A percentile compares a stretch with the other conserved stretches of the same genome.
Conservation (phyloP, 306 rosid genomes). For the Adenanthera pavonina region DNA sequence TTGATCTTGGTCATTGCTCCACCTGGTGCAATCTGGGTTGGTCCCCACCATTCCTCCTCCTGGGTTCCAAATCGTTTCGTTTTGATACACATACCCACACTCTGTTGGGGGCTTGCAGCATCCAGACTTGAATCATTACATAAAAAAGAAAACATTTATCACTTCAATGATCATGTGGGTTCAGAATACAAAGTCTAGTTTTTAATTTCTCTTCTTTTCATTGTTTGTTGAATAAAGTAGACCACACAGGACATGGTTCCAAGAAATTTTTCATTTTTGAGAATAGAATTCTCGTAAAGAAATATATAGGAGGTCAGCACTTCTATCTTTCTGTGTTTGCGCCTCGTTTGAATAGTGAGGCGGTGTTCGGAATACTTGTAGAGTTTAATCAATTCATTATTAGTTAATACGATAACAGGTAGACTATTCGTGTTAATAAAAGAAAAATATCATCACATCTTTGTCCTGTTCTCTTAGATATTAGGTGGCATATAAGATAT, state of each 20-base stretch:
- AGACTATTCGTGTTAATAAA: neutral
- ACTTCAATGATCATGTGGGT: neutral
- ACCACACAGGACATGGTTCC: neutral
- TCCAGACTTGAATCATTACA: conserved; percentile 70
- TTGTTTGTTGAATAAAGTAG: neutral
- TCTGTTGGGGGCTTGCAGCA: conserved; percentile 97
- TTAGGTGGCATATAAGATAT: neutral
- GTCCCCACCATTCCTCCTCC: conserved; percentile 47
- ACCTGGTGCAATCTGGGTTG: conserved; percentile 60
- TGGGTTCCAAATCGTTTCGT: conserved; percentile 69
- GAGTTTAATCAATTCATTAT: neutral
- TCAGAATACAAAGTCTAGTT: neutral
- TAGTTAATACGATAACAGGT: neutral
- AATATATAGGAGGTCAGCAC: neutral
- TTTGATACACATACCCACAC: conserved; percentile 63
- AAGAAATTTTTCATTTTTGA: too few species aligned
- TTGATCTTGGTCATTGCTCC: conserved; percentile 76
- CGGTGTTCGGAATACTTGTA: neutral
- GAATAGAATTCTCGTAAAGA: neutral
- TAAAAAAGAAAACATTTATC: neutral
- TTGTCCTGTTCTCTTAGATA: neutral
- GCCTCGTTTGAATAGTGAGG: neutral
- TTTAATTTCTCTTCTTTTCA: too few species aligned
- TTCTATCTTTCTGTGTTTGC: conserved; percentile 4
- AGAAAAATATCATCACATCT: neutral